Conservation (phyloP, 306 rosid genomes). For the Oxytropis ochrocephala region DNA sequence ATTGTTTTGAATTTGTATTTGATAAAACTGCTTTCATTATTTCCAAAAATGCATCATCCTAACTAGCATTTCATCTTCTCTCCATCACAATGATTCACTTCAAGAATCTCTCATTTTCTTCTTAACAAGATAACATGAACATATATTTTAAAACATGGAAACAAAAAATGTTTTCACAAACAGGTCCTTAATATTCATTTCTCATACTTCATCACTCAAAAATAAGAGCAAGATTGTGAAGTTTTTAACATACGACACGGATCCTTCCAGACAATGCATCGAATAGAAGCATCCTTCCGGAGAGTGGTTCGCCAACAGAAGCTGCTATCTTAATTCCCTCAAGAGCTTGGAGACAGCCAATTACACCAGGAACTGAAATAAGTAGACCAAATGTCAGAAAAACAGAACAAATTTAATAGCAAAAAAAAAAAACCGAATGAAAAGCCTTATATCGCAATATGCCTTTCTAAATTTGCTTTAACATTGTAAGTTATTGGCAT, state of each 20-base stretch:
- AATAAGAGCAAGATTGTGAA: constrained; percentile 8
- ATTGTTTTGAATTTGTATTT: not conserved
- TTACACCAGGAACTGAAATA: constrained; percentile 88
- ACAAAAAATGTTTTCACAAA: not conserved
- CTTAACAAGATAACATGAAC: too few species aligned
- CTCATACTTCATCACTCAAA: not conserved
- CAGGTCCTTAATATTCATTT: not conserved
- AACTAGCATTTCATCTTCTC: too few species aligned
- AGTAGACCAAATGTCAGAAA: not conserved
- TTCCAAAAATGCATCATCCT: too few species aligned
- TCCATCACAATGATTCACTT: too few species aligned
- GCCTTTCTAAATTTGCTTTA: not conserved
- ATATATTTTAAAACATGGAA: too few species aligned
- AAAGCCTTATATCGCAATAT: not conserved
- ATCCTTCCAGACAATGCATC: constrained; percentile 79
- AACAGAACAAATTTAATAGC: not conserved
- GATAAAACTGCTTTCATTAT: too few species aligned
- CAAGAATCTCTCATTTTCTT: too few species aligned
- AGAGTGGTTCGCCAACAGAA: constrained; percentile 82
- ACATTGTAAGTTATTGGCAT: not conserved
- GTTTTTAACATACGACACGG: constrained; percentile 54
- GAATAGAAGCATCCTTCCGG: constrained; percentile 87
- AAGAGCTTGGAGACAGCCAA: constrained; percentile 95
- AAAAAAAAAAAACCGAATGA: not conserved
- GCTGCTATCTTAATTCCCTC: constrained; percentile 93